phyloP scores from a whole-genome alignment of 179 eudicot species.

The Silene coronaria region DNA sequence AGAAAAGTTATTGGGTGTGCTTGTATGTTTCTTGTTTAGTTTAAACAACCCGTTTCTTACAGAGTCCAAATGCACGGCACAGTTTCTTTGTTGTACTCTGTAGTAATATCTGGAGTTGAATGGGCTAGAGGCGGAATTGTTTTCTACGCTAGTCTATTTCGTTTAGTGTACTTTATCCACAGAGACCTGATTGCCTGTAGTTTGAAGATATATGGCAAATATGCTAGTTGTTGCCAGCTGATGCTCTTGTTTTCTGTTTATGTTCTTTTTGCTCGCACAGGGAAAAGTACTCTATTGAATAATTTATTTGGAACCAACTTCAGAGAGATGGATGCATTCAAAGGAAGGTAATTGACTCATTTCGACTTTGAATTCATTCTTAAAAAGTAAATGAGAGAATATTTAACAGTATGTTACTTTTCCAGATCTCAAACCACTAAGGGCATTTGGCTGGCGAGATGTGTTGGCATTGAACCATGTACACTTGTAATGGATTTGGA shows the following conservation, averaged over 20 bases:
- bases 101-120: neutral
- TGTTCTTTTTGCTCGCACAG: constrained; percentile 31
- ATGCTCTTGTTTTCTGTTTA: constrained; percentile 2
- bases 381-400: constrained; percentile 2
- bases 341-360: constrained; percentile 58
- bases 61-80: neutral
- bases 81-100: too few relatives aligned
- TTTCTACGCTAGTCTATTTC: neutral
- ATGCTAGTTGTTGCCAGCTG: neutral
- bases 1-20: neutral
- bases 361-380: constrained; percentile 12
- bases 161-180: neutral
- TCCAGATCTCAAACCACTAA: constrained; percentile 87
- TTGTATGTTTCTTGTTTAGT: neutral
- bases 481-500: constrained; percentile 73
- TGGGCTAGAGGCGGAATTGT: neutral
- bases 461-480: constrained; percentile 59
- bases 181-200: neutral
- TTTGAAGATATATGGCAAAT: neutral
- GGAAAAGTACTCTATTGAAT: constrained; percentile 91
- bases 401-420: constrained; percentile 14
- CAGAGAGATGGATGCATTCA: constrained; percentile 95
- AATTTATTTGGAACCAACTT: constrained; percentile 75
- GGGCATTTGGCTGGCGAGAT: constrained; percentile 68
- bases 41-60: neutral